Evolutionary conservation across 768 basidiomycete genomes (phyloP).

Genomic region (Tremella mesenterica): DNA sequence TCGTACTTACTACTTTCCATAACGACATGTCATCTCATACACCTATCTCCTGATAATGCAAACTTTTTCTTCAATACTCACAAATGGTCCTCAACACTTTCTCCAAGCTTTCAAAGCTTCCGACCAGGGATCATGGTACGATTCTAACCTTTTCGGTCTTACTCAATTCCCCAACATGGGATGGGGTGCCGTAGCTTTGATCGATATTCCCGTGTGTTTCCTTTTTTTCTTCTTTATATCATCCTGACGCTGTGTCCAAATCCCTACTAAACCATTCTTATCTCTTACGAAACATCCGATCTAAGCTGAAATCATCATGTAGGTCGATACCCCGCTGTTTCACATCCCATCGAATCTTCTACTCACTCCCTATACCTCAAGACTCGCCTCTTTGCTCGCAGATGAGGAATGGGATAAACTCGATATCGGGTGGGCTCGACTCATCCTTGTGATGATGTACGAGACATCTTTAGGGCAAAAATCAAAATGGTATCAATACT

Average conservation of each 20-base stretch:
- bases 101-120: slow-evolving; percentile 6
- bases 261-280: too few relatives aligned
- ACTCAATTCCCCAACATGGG: slow-evolving; percentile 47
- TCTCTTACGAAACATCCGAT: too few relatives aligned
- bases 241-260: too few relatives aligned
- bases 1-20: too few relatives aligned
- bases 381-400: slow-evolving; percentile 57
- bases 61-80: too few relatives aligned
- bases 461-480: slow-evolving; percentile 59
- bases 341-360: slow-evolving; percentile 68
- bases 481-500: slow-evolving; percentile 65
- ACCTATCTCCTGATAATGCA: too few relatives aligned
- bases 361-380: slow-evolving; percentile 68
- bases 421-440: slow-evolving; percentile 68
- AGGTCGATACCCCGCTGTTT: slow-evolving; percentile 66
- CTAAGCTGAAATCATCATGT: too few relatives aligned
- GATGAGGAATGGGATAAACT: slow-evolving; percentile 59
- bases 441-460: slow-evolving; percentile 96
- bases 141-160: slow-evolving; percentile 31
- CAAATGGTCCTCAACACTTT: neutral
- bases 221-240: too few relatives aligned
- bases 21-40: too few relatives aligned
- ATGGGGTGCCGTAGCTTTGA: slow-evolving; percentile 64
- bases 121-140: slow-evolving; percentile 31
- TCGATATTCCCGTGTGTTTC: too few relatives aligned